Conservation (phyloP, 139 green algal species). For the Tetraselmis striata region DNA sequence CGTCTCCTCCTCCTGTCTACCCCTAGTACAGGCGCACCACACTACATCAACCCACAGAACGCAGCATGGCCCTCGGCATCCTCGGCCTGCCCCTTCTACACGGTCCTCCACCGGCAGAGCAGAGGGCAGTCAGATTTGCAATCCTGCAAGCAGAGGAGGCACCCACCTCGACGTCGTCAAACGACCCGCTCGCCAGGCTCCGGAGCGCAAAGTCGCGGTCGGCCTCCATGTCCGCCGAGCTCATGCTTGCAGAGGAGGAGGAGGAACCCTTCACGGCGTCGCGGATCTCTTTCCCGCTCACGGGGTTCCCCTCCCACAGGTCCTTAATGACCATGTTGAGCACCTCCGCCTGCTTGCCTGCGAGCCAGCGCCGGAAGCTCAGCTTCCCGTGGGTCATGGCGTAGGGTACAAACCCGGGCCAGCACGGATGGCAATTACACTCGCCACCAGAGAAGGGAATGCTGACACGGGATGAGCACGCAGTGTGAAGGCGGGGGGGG, state of each 20-base stretch:
- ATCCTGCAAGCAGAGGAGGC: not conserved
- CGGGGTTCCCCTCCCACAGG: slow-evolving; percentile 60
- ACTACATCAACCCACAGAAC: too few species aligned
- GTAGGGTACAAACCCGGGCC: not conserved
- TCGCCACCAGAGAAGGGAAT: not conserved
- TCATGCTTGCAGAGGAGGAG: not conserved
- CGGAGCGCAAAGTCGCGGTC: not conserved
- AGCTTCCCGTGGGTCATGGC: too few species aligned
- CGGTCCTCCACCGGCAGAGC: too few species aligned
- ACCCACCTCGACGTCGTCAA: not conserved
- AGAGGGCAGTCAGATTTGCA: too few species aligned
- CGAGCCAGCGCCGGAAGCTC: not conserved
- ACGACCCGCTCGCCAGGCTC: not conserved
- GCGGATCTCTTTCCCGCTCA: slow-evolving; percentile 37
- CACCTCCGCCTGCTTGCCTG: slow-evolving; percentile 85
- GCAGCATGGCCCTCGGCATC: too few species aligned
- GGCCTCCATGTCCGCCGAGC: not conserved
- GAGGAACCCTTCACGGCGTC: not conserved
- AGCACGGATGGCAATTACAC: not conserved
- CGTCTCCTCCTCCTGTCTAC: too few species aligned
- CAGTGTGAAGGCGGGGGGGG: not conserved
- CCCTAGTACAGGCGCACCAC: too few species aligned
- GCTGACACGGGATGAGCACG: not conserved
- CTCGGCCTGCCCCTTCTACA: too few species aligned
- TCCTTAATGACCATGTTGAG: slow-evolving; percentile 83